Evolutionary conservation across 2,329 filamentous ascomycete genomes (phyloP).

Genomic region (Allantophomopsis cytisporea): DNA sequence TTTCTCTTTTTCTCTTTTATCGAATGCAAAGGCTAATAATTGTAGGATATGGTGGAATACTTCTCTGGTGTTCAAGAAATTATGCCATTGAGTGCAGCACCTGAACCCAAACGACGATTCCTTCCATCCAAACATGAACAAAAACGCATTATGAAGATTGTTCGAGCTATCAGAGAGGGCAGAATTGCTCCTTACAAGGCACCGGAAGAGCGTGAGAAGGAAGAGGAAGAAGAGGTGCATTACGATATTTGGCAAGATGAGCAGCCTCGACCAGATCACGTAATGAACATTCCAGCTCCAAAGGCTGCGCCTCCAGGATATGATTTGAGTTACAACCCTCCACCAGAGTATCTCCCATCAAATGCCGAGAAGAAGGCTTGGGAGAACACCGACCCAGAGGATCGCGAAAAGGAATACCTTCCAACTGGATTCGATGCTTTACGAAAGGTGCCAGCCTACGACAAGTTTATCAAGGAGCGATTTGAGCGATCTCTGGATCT

Average conservation of each 20-base stretch:
- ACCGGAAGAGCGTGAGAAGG: slow-evolving; percentile 55
- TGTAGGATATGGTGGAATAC: slow-evolving; percentile 73
- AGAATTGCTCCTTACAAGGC: slow-evolving; percentile 84
- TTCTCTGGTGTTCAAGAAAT: slow-evolving; percentile 83
- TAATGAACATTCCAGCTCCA: slow-evolving; percentile 90
- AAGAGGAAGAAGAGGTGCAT: slow-evolving; percentile 56
- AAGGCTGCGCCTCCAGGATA: slow-evolving; percentile 90
- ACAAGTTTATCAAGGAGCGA: slow-evolving; percentile 81
- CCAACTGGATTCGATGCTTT: slow-evolving; percentile 72
- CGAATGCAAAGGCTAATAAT: slow-evolving; percentile 8
- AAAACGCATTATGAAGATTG: slow-evolving; percentile 93
- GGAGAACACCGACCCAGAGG: slow-evolving; percentile 79
- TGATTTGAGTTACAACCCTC: slow-evolving; percentile 93
- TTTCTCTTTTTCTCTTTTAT: not conserved
- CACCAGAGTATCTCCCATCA: slow-evolving; percentile 83
- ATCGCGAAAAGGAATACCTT: slow-evolving; percentile 79
- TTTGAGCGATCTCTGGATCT: slow-evolving; percentile 93
- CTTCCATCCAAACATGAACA: slow-evolving; percentile 94
- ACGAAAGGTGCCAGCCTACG: slow-evolving; percentile 85
- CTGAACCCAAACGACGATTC: slow-evolving; percentile 91
- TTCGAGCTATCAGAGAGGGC: slow-evolving; percentile 88
- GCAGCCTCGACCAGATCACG: slow-evolving; percentile 64
- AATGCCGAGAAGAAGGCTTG: slow-evolving; percentile 73
- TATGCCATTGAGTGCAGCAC: slow-evolving; percentile 89
- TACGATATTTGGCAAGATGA: slow-evolving; percentile 94